Conservation (phyloP, 2,329 filamentous ascomycete genomes). For the Delphinella strobiligena region DNA sequence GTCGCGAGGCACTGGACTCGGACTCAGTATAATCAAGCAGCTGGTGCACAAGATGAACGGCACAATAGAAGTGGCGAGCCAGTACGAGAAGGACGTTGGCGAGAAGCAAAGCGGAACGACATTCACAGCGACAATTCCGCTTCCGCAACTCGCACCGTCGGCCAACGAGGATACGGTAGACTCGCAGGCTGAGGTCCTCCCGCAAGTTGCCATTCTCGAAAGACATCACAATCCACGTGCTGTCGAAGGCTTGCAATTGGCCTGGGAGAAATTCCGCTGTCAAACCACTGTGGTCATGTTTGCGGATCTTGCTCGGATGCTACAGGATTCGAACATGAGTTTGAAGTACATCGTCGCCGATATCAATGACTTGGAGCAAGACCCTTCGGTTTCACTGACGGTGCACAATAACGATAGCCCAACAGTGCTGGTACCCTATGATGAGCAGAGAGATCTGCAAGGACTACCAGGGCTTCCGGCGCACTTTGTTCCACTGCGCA, state of each 20-base stretch:
- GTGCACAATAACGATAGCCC: too few relatives aligned
- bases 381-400: too few relatives aligned
- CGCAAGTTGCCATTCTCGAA: neutral
- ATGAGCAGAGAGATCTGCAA: constrained; percentile 2
- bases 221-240: too few relatives aligned
- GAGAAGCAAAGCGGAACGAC: constrained; percentile 5
- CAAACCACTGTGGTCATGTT: constrained; percentile 1
- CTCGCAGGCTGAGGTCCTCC: constrained; percentile 1
- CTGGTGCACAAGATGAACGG: constrained; percentile 9
- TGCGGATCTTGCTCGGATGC: constrained; percentile 1
- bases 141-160: too few relatives aligned
- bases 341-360: constrained; percentile 7
- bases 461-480: constrained; percentile 4
- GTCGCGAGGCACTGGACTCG: constrained; percentile 69
- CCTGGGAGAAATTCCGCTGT: constrained; percentile 5
- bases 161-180: too few relatives aligned
- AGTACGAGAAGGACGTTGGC: constrained; percentile 4
- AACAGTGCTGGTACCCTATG: constrained; percentile 7
- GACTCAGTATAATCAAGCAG: constrained; percentile 51
- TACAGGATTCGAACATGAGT: too few relatives aligned
- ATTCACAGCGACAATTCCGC: constrained; percentile 7
- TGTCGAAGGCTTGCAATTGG: neutral
- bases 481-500: constrained; percentile 3
- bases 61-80: constrained; percentile 6
- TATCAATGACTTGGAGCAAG: too few relatives aligned